Evolutionary conservation across 2,329 filamentous ascomycete genomes (phyloP), one percentile per base, ranked within the genome.

Genomic region (Acephala macrosclerotiorum): DNA sequence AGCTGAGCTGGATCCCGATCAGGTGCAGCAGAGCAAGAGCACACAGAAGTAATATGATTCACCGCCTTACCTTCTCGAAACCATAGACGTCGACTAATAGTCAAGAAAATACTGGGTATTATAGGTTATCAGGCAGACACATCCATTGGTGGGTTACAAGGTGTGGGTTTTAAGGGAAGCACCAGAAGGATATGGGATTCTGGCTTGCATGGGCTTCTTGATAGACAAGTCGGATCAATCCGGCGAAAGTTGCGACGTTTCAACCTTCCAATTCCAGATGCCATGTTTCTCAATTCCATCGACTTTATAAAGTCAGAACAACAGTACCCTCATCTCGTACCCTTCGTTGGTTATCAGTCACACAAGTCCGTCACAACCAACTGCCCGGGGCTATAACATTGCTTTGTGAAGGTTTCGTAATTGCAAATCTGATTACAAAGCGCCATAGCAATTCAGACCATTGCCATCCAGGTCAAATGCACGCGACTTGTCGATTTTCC

Each of bases 391-490:
- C 60, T 59, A 59, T 67, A 25, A 49, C 68, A 65, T 69, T 75
- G 72, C 72, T 74, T 53, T 75, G 72, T 74, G 72, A 71, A 73
- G 73, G 64, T 74, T 73, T 75, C 73, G 71, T 75, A 69, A 75
- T 74, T 75, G 72, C 70, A 77, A 75, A 73, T 76, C 73, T 76
- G 73, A 75, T 75, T 77, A 77, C 75, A 77, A 75, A 75, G 75
- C 74, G 72, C 73, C 73, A 61, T 70, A 73, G 72, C 71, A 75
- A 69, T 71, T 86, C 82, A 84, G 84, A 88, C 85, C 85, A 82
- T 87, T 85, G 83, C 83, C 84, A 83, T 75, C 83, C 81, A 87
- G 84, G 84, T 87, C 84, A 85, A 87, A 86, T 88, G 86, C 85
- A 87, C 83, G 83, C 84, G 84, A 84, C 82, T 82, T 83, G 86